A percentile compares a stretch with the other conserved stretches of the same genome.
phyloP scores from a whole-genome alignment of 1,284 basidiomycete species.

The Fomitiporia mediterranea region DNA sequence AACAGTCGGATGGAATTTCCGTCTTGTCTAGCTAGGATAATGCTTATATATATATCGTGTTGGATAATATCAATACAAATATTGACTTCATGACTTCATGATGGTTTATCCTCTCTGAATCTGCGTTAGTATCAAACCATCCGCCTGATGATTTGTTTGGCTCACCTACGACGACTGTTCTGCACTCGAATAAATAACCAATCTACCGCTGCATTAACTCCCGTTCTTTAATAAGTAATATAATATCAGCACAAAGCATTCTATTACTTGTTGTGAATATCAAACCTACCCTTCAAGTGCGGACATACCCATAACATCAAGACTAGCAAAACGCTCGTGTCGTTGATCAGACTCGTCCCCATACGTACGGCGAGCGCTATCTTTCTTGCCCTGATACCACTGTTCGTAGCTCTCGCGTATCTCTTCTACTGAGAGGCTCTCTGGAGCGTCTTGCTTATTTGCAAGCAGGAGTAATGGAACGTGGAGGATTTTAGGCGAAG shows the following conservation, averaged over 20 bases:
- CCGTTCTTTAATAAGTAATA: constrained; percentile 52
- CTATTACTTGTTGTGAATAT: neutral
- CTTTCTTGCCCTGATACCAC: constrained; percentile 74
- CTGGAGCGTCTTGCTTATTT: constrained; percentile 86
- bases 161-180: constrained; percentile 62
- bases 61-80: neutral
- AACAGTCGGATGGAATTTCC: neutral
- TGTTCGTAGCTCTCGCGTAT: constrained; percentile 87
- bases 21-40: neutral
- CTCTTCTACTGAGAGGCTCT: constrained; percentile 79
- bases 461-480: constrained; percentile 85
- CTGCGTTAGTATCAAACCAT: neutral
- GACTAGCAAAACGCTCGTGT: constrained; percentile 69
- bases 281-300: constrained; percentile 79
- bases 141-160: neutral
- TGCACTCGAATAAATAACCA: constrained; percentile 93
- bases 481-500: constrained; percentile 80
- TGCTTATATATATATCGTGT: too few relatives aligned
- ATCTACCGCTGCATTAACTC: constrained; percentile 85
- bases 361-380: constrained; percentile 54
- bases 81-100: neutral
- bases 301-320: constrained; percentile 88
- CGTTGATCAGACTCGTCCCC: constrained; percentile 48
- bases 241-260: constrained; percentile 1
- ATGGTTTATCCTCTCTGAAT: neutral